Evolutionary conservation across 2,329 filamentous ascomycete species (phyloP), one percentile per base, ranked within the genome.

Genomic region (Pseudogymnoascus sp.): DNA sequence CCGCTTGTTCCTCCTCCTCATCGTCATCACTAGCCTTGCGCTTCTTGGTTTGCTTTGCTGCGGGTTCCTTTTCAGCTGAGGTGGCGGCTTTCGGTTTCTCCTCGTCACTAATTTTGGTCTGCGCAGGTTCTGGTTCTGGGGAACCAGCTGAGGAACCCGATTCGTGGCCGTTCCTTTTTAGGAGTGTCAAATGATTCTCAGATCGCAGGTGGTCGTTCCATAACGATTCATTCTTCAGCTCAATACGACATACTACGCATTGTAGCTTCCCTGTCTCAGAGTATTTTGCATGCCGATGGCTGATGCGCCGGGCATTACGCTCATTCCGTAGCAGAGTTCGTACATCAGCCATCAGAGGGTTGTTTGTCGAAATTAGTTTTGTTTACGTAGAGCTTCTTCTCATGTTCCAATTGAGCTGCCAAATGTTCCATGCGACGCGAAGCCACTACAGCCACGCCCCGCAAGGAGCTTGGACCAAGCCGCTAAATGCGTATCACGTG

Each of bases 321-420:
- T 93, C 89, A 71, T 87, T 88, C 69, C 90, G 89, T 64, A 96
- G 82, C 59, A 96, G 84, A 37, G 89, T 84, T 70, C 91, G 88
- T 25, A 91, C 88, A 75, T 96, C 90, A 68, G 90, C 82, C 89
- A 95, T 93, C 56, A 42, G 28, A 14, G 28, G 25, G 16, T 56
- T 34, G n/a, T 36, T 34, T 6, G 28, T 34, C 34, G 28, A 34
- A 36, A 11, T 34, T 5, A 21, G 28, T 18, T 21, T 21, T 56
- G 28, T 56, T 56, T 56, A 56, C 18, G 28, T 21, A 34, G 10
- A 8, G 50, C 16, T 56, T 56, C 16, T 56, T 56, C 28, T 14
- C 11, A 56, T 18, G n/a, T 56, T 56, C 50, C 50, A 36, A 56
- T 56, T 14, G 28, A 56, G 50, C 28, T 56, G n/a, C 50, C 50